Evolutionary conservation across 2,329 filamentous ascomycete species (phyloP).

Genomic region (Colletotrichum euphorbiae): DNA sequence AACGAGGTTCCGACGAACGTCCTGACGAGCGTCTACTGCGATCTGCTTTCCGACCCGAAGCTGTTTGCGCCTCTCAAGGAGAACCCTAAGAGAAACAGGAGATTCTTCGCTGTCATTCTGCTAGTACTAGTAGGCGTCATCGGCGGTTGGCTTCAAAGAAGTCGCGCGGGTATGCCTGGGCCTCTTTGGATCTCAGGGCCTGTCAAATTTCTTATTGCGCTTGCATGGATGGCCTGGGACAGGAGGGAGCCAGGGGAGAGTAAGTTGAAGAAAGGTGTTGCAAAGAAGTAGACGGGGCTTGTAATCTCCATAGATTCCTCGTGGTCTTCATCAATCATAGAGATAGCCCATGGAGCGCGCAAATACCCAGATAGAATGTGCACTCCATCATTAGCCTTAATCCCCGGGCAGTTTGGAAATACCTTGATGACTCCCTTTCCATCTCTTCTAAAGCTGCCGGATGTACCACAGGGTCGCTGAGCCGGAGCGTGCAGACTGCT

Average conservation of each 20-base stretch:
- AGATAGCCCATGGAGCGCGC: not conserved
- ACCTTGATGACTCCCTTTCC: no score
- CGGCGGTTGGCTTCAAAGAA: constrained; percentile 61
- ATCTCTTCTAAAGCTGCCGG: no score
- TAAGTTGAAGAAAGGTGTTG: constrained; percentile 35
- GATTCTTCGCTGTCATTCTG: constrained; percentile 57
- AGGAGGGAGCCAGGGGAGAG: constrained; percentile 39
- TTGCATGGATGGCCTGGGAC: constrained; percentile 51
- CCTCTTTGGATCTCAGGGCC: constrained; percentile 59
- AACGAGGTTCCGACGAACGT: constrained; percentile 67
- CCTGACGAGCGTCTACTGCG: constrained; percentile 65
- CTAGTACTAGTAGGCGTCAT: constrained; percentile 60
- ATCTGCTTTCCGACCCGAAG: constrained; percentile 62
- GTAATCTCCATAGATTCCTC: not conserved
- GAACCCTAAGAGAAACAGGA: constrained; percentile 63
- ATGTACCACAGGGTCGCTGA: no score
- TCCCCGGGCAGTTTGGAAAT: no score
- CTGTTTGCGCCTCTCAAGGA: constrained; percentile 53
- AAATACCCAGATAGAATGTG: constrained; percentile 14
- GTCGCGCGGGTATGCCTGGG: constrained; percentile 52
- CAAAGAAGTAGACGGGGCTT: not conserved
- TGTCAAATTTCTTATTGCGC: constrained; percentile 56
- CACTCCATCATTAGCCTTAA: not conserved
- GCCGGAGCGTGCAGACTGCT: no score
- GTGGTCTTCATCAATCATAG: not conserved